A percentile compares a stretch with the other conserved stretches of the same genome.
Conservation (phyloP, 352 stramenopile genomes). For the Phytophthora chlamydospora region DNA sequence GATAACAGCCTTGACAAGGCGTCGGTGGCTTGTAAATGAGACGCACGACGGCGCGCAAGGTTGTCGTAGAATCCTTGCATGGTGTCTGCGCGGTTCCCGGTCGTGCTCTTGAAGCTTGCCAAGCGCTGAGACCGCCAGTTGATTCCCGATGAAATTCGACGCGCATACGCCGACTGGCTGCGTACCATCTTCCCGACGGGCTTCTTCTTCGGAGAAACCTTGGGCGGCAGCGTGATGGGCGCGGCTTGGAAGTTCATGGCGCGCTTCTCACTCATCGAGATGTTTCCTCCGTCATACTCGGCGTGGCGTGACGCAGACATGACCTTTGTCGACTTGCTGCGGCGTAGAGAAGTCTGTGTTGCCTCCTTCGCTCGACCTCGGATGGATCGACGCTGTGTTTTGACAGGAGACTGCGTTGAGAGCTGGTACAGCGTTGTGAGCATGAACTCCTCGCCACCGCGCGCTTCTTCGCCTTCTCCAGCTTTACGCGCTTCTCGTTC, state of each 20-base stretch:
- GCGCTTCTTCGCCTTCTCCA: neutral
- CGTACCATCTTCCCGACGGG: conserved; percentile 30
- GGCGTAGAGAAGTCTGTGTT: conserved; percentile 11
- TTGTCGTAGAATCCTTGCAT: conserved; percentile 55
- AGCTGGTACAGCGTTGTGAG: conserved; percentile 61
- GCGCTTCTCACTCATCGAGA: conserved; percentile 34
- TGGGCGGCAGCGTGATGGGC: conserved; percentile 17
- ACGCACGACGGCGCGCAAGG: conserved; percentile 24
- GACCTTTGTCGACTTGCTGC: conserved; percentile 36
- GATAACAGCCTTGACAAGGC: conserved; percentile 7
- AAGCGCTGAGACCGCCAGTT: conserved; percentile 16
- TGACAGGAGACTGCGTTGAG: conserved; percentile 22
- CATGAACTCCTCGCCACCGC: conserved; percentile 51
- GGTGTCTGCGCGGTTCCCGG: conserved; percentile 2
- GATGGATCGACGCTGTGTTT: conserved; percentile 18
- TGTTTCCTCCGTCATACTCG: conserved; percentile 32
- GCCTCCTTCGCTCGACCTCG: conserved; percentile 14
- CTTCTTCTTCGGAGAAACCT: conserved; percentile 3
- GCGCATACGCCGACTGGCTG: conserved; percentile 57
- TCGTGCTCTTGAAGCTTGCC: conserved; percentile 9
- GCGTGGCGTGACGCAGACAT: conserved; percentile 27
- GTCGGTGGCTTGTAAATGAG: conserved; percentile 1
- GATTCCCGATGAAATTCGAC: conserved; percentile 32
- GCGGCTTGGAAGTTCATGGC: conserved; percentile 19
- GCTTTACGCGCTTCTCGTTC: conserved; percentile 28